phyloP scores from a whole-genome alignment of 257 asterid species.

The Gynochthodes officinalis region DNA sequence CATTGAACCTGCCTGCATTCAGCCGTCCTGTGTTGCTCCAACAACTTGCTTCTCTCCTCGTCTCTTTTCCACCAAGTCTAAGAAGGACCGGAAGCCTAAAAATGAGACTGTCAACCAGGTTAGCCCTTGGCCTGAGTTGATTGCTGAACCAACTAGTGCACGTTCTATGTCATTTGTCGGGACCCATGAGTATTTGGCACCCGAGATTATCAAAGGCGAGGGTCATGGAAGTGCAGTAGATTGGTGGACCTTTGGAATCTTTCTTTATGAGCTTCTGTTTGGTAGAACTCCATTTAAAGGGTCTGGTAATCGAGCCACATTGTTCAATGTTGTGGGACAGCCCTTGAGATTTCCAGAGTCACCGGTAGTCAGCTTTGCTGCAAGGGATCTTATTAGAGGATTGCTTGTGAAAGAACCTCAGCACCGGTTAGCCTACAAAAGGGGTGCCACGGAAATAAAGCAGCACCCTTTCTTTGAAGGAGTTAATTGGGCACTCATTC shows the following conservation, averaged over 20 bases:
- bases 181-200: constrained; percentile 45
- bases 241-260: constrained; percentile 48
- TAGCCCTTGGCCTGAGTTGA: constrained; percentile 39
- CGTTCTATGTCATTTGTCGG: constrained; percentile 48
- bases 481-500: constrained; percentile 44
- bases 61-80: constrained; percentile 30
- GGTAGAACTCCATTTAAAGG: constrained; percentile 48
- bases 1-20: constrained; percentile 34
- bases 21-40: constrained; percentile 37
- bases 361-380: constrained; percentile 40
- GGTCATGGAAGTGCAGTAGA: constrained; percentile 51
- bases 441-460: constrained; percentile 48
- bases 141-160: constrained; percentile 45
- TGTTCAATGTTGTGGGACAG: constrained; percentile 45
- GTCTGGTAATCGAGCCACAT: constrained; percentile 43
- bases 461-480: constrained; percentile 48
- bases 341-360: constrained; percentile 42
- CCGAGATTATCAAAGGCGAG: constrained; percentile 46
- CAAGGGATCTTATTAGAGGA: constrained; percentile 41
- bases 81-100: constrained; percentile 34
- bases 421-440: constrained; percentile 39
- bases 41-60: constrained; percentile 42
- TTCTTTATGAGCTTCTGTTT: constrained; percentile 38
- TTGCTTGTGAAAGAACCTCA: constrained; percentile 45
- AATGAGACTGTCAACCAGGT: constrained; percentile 34